Evolutionary conservation across 257 asterid genomes (phyloP), one percentile per base, ranked within the genome.

Genomic region (Apocynum venetum): DNA sequence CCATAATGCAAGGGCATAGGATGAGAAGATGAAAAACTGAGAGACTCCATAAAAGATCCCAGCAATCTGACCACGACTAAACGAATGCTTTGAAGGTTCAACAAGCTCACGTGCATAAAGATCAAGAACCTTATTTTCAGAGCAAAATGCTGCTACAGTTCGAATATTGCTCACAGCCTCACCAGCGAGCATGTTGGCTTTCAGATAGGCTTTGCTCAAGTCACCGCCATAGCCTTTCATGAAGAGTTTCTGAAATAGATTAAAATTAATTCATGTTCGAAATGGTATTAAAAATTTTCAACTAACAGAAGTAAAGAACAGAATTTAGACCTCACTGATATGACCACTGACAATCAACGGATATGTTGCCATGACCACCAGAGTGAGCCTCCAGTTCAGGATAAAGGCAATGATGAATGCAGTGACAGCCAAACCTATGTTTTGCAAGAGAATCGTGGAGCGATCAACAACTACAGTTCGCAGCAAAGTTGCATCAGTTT

Each of bases 91-190:
- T 64, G 97, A 86, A 17, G 99, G 99, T 71, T 91, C 97, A 41
- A 87, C 76, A 60, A 96, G 98, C 80, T 96, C 96, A 0, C 81
- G 85, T 3, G 89, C 80, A 63, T 96, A 96, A 61, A 88, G 94
- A 78, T 88, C 94, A 5, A 91, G 83, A 25, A 96, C 96, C 77
- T 96, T 96, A 80, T 87, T 89, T 91, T 96, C 99, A 1, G 98
- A 76, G 77, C 99, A 93, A 80, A 96, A 96, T 6, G 99, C 99
- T 15, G 97, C 98, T 51, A 96, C 92, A 0, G 99, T 96, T 68
- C 99, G 82, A 59, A 96, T 96, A 80, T 96, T 95, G 83, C 99
- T 93, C 81, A 96, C 99, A 3, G 99, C 98, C 88, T 96, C 99
- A 59, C 97, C 98, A 31, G 98, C 98, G 43, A 93, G 92, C 98